These are phyloP conservation scores for Coemansia sp. DNA, from an alignment of 192 early-diverging fungal genomes.

Conservation along the genomic window DNA sequence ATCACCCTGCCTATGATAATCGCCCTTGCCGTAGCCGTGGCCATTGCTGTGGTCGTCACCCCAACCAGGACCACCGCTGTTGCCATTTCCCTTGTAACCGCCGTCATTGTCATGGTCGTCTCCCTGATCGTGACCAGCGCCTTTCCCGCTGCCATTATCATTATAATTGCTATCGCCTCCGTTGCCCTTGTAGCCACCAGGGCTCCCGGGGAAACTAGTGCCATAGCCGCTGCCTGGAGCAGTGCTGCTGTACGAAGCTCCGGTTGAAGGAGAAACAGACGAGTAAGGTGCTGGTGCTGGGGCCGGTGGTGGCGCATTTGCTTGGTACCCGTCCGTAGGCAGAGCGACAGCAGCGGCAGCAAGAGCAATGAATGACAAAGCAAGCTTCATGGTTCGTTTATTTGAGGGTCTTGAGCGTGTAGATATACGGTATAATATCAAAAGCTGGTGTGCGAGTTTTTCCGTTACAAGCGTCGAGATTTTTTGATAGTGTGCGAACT, in stretches of 20 bases:
- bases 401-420: background rate
- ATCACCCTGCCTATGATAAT: background rate
- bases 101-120: conserved; percentile 1
- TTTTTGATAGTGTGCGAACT: background rate
- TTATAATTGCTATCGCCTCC: conserved; percentile 16
- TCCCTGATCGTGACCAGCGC: background rate
- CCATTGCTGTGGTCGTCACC: background rate
- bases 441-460: background rate
- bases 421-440: background rate
- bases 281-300: background rate
- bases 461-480: background rate
- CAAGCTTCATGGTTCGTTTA: conserved; percentile 27
- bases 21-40: conserved; percentile 5
- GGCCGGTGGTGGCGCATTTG: background rate
- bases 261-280: background rate
- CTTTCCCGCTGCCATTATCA: conserved; percentile 7
- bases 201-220: background rate
- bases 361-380: conserved; percentile 25
- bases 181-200: conserved; percentile 10
- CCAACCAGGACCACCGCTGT: background rate
- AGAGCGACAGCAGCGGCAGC: conserved; percentile 17
- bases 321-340: conserved; percentile 9
- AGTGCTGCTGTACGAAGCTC: background rate
- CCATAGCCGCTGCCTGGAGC: conserved; percentile 10
- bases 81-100: conserved; percentile 2